Percentiles rank a stretch among this genome's conserved stretches.
Evolutionary conservation across 257 asterid species (phyloP).

Genomic region (Penstemon barbatus): DNA sequence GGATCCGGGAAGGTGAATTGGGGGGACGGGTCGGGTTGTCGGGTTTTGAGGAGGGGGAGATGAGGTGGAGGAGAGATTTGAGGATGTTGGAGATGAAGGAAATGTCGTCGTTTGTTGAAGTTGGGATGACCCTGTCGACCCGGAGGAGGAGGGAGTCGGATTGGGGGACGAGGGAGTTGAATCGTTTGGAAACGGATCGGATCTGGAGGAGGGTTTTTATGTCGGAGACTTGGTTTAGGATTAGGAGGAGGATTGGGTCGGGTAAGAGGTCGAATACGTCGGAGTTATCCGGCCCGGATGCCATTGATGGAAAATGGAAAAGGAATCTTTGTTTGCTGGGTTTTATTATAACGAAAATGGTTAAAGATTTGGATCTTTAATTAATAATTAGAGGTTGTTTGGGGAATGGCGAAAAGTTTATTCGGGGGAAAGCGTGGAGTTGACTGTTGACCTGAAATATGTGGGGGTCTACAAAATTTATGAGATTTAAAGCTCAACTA

Average conservation of each 20-base stretch:
- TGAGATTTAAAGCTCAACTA: no score
- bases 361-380: no score
- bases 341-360: no score
- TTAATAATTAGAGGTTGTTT: no score
- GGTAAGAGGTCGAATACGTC: slow-evolving; percentile 58
- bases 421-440: no score
- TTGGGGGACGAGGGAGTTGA: slow-evolving; percentile 59
- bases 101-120: slow-evolving; percentile 37
- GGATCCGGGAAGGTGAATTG: slow-evolving; percentile 58
- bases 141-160: slow-evolving; percentile 62
- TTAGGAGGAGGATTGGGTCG: slow-evolving; percentile 60
- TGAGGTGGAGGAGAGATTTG: slow-evolving; percentile 40
- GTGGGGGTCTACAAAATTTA: no score
- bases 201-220: slow-evolving; percentile 59
- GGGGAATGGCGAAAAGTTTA: no score
- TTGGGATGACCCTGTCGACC: slow-evolving; percentile 63
- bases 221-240: slow-evolving; percentile 58
- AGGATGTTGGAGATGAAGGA: slow-evolving; percentile 42
- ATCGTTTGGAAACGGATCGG: slow-evolving; percentile 52
- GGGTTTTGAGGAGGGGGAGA: slow-evolving; percentile 29
- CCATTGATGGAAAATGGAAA: slow-evolving; percentile 24
- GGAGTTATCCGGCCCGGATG: slow-evolving; percentile 30
- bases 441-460: no score
- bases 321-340: no score
- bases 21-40: slow-evolving; percentile 29